Evolutionary conservation across 306 rosid genomes (phyloP).

Genomic region (Castanea crenata): DNA sequence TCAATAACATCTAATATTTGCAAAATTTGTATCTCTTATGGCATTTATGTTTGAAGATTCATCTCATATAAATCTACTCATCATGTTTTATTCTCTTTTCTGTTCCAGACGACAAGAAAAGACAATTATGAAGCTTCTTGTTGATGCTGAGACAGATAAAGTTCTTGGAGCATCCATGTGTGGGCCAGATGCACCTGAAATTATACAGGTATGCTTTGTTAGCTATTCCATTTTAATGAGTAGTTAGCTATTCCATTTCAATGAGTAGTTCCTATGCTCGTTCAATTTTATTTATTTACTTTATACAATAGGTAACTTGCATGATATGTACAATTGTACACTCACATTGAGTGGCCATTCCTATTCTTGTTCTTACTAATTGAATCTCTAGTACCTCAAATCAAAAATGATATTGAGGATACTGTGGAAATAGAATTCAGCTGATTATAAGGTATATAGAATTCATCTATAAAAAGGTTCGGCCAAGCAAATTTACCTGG

Average conservation of each 20-base stretch:
- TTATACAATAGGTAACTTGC: too few species aligned
- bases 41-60: neutral
- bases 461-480: too few species aligned
- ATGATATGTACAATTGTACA: too few species aligned
- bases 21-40: neutral
- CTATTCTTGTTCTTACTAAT: neutral
- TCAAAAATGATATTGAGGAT: neutral
- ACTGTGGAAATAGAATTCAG: neutral
- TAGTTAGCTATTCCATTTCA: neutral
- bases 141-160: conserved; percentile 81
- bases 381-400: neutral
- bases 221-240: neutral
- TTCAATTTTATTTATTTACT: neutral
- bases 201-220: conserved; percentile 67
- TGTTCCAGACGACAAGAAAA: conserved; percentile 85
- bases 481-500: neutral
- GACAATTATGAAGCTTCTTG: conserved; percentile 88
- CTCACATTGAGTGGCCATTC: neutral
- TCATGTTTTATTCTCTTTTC: conserved; percentile 15
- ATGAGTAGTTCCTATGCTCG: conserved; percentile 7
- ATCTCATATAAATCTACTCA: neutral
- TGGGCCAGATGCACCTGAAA: conserved; percentile 96
- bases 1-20: neutral
- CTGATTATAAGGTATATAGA: too few species aligned
- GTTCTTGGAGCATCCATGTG: conserved; percentile 94